These are phyloP conservation scores for Williopsis jadinii DNA, from an alignment of 1,139 yeast genomes.

Conservation along the genomic window DNA sequence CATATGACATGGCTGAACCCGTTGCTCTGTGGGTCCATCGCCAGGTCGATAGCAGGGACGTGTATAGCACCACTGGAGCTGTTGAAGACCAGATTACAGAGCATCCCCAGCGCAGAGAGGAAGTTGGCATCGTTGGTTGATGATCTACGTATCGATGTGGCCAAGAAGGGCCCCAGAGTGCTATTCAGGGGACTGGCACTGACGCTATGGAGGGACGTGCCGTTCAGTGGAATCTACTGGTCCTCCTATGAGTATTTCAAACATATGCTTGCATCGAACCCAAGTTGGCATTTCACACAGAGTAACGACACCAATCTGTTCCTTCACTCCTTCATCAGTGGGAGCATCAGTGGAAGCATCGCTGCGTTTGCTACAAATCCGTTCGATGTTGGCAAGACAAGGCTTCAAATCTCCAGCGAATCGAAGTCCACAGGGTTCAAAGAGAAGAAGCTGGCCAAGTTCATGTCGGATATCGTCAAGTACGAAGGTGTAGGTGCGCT, in stretches of 20 bases:
- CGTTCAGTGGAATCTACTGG: constrained; percentile 96
- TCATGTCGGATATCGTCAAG: constrained; percentile 51
- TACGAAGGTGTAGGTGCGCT: constrained; percentile 74
- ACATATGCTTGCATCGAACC: constrained; percentile 14
- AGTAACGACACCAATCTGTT: constrained; percentile 39
- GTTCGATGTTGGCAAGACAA: constrained; percentile 94
- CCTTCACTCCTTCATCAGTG: constrained; percentile 70
- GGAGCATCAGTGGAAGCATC: constrained; percentile 74
- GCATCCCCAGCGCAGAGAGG: constrained; percentile 48
- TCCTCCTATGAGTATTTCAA: constrained; percentile 60
- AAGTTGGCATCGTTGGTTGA: constrained; percentile 36
- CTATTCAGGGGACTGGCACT: constrained; percentile 80
- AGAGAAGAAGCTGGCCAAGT: constrained; percentile 50
- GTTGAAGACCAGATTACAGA: constrained; percentile 80
- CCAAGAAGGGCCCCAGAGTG: constrained; percentile 50
- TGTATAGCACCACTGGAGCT: constrained; percentile 84
- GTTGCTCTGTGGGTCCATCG: constrained; percentile 76
- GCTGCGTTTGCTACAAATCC: constrained; percentile 91
- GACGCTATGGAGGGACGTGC: constrained; percentile 96
- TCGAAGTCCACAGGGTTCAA: constrained; percentile 16
- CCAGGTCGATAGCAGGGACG: constrained; percentile 80
- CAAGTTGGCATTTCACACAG: constrained; percentile 4
- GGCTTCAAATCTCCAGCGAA: constrained; percentile 54
- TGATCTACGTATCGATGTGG: constrained; percentile 52
- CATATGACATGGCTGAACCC: constrained; percentile 55